Conservation (phyloP, 768 basidiomycete genomes). For the Favolaschia claudopus region DNA sequence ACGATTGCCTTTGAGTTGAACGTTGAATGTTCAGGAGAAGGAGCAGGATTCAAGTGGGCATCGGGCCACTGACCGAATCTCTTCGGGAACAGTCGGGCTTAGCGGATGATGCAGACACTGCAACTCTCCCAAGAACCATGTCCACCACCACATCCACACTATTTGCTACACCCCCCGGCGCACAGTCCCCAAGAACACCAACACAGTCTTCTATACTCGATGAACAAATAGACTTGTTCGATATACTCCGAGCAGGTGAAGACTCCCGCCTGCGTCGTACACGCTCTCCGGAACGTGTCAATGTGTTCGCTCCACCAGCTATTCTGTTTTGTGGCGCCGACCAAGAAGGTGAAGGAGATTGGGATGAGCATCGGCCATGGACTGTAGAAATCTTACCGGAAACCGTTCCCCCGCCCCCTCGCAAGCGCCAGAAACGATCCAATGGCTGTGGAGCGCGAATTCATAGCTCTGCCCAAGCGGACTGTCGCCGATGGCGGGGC, state of each 20-base stretch:
- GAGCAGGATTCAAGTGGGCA: no score
- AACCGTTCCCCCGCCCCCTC: conserved; percentile 5
- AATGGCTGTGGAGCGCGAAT: conserved; percentile 25
- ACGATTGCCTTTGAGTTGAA: no score
- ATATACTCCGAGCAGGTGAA: conserved; percentile 25
- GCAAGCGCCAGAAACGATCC: conserved; percentile 24
- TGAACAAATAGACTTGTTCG: conserved; percentile 18
- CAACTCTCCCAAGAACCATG: not conserved
- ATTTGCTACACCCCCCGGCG: not conserved
- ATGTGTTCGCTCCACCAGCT: not conserved
- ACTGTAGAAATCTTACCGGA: conserved; percentile 18
- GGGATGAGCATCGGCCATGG: conserved; percentile 23
- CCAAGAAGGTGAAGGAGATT: conserved; percentile 4
- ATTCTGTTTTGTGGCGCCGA: conserved; percentile 25
- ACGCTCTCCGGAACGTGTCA: conserved; percentile 4
- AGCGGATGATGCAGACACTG: no score
- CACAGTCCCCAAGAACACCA: conserved; percentile 11
- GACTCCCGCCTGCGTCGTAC: conserved; percentile 23
- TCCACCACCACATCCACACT: not conserved
- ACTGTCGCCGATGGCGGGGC: conserved; percentile 18
- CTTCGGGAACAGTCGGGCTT: no score
- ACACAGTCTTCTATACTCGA: conserved; percentile 11
- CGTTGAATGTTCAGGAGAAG: no score
- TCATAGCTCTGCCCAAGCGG: conserved; percentile 9
- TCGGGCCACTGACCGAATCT: no score